These are phyloP conservation scores for Cordyceps farinosa DNA, from an alignment of 2,329 filamentous ascomycete species.

Conservation along the genomic window DNA sequence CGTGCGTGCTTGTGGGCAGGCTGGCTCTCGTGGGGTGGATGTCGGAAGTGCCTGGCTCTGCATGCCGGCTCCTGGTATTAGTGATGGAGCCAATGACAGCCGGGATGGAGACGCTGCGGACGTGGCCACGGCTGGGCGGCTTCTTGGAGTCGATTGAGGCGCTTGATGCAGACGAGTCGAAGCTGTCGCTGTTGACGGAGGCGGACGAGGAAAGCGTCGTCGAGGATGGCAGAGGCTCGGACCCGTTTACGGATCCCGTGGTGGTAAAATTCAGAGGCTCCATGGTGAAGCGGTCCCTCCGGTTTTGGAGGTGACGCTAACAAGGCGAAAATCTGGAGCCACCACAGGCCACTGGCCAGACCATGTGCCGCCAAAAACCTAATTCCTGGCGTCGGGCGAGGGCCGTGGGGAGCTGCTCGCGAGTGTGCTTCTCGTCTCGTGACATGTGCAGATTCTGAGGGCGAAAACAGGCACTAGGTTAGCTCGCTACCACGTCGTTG, in stretches of 20 bases:
- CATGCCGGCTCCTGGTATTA: constrained; percentile 54
- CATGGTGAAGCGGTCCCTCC: constrained; percentile 20
- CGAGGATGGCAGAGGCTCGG: constrained; percentile 19
- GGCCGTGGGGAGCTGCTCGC: not conserved
- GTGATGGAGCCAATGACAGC: constrained; percentile 32
- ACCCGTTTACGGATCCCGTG: constrained; percentile 24
- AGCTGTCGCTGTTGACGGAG: constrained; percentile 2
- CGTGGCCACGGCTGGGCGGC: constrained; percentile 22
- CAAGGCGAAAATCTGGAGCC: constrained; percentile 14
- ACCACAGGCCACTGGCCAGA: constrained; percentile 19
- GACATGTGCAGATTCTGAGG: constrained; percentile 12
- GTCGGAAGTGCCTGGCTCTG: constrained; percentile 57
- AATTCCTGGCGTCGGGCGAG: not conserved
- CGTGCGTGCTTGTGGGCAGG: constrained; percentile 51
- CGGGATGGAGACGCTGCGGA: constrained; percentile 45
- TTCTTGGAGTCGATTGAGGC: constrained; percentile 6
- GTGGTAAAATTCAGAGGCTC: constrained; percentile 26
- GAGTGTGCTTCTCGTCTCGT: constrained; percentile 1
- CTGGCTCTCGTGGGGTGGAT: constrained; percentile 57
- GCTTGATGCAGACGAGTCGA: not conserved
- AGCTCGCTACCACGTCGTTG: not conserved
- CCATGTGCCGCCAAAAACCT: not conserved
- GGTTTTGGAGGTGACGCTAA: constrained; percentile 16
- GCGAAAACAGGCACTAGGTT: not conserved
- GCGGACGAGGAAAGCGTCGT: constrained; percentile 9